Evolutionary conservation across 2,329 filamentous ascomycete genomes (phyloP), one percentile per base, ranked within the genome.

Genomic region (Fusarium longipes): DNA sequence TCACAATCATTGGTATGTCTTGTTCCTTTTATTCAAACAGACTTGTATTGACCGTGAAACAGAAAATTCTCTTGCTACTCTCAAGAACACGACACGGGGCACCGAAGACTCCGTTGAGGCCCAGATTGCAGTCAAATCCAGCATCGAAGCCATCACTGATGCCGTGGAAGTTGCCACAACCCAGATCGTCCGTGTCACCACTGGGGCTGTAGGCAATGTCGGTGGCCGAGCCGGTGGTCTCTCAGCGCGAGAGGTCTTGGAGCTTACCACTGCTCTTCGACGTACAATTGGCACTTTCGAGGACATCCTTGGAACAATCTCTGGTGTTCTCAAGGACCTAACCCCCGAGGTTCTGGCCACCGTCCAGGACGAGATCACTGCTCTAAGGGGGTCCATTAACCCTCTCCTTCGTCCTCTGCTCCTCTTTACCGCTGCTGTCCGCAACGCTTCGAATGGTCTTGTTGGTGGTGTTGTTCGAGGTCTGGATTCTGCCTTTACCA

Each of bases 131-230:
- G 10, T 68, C 33, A n/a, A 18, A 25, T 30, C 62, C 27, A 67
- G 50, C 5, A 33, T 43, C 8, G 5, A 67, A 17, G 53, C 24
- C 3, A 63, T 68, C 11, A 14, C 1, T 4, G 6, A 40, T 2
- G 62, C 52, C 10, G 4, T 69, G 3, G 11, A 8, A 7, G 1
- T 1, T 12, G 54, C 66, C 5, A 63, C 61, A 6, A 18, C 4
- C 1, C 10, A 8, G 5, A 66, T 68, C 32, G 35, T 53, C 18
- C 14, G 18, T 3, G 61, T 67, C 27, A 68, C 66, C 10, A 67
- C 49, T 1, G 66, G 52, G 4, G 42, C 66, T 20, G 49, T 11
- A 8, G 66, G 66, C 17, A 67, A 61, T 11, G 32, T 68, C 4
- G 42, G 3, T 0, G 40, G 1, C 1, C 38, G 44, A 24, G 63